Percentiles rank a stretch among this genome's conserved stretches.
phyloP scores from a whole-genome alignment of 495 filamentous ascomycete genomes.

The Platismatia glauca region DNA sequence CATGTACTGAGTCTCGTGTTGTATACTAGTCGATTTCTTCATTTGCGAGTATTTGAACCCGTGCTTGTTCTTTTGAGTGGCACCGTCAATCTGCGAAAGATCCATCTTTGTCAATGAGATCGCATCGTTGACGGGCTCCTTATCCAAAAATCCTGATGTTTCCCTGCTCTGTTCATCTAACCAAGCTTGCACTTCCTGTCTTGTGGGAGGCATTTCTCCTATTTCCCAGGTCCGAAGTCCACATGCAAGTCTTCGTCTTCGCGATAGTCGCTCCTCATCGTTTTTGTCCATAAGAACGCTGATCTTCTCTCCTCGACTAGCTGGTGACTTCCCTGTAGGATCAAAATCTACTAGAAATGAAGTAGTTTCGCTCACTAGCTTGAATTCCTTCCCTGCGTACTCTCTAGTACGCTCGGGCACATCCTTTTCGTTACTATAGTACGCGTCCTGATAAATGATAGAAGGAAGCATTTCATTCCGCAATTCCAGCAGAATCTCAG shows the following conservation, averaged over 20 bases:
- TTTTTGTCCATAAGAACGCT: slow-evolving; percentile 37
- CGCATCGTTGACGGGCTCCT: not conserved
- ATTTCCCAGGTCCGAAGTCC: slow-evolving; percentile 58
- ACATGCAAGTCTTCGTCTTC: slow-evolving; percentile 39
- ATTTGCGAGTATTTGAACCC: slow-evolving; percentile 86
- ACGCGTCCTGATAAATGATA: slow-evolving; percentile 76
- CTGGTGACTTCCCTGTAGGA: slow-evolving; percentile 46
- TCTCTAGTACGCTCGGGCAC: slow-evolving; percentile 70
- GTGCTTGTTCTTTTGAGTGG: slow-evolving; percentile 76
- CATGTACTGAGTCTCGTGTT: slow-evolving; percentile 89
- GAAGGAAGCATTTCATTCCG: slow-evolving; percentile 32
- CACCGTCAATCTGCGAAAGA: slow-evolving; percentile 79
- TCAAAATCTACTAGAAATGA: slow-evolving; percentile 78
- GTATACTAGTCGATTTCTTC: slow-evolving; percentile 60
- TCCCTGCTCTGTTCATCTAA: slow-evolving; percentile 30
- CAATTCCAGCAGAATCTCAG: slow-evolving; percentile 29
- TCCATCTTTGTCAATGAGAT: slow-evolving; percentile 27
- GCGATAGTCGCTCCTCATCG: slow-evolving; percentile 42
- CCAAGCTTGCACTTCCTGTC: slow-evolving; percentile 64
- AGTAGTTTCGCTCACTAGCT: slow-evolving; percentile 60
- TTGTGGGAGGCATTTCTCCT: slow-evolving; percentile 55
- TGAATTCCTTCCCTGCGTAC: slow-evolving; percentile 86
- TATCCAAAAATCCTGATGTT: not conserved
- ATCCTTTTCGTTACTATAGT: slow-evolving; percentile 79
- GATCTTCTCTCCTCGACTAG: slow-evolving; percentile 46